Conservation (phyloP, 2,329 filamentous ascomycete species). For the Dactylellina sp. region DNA sequence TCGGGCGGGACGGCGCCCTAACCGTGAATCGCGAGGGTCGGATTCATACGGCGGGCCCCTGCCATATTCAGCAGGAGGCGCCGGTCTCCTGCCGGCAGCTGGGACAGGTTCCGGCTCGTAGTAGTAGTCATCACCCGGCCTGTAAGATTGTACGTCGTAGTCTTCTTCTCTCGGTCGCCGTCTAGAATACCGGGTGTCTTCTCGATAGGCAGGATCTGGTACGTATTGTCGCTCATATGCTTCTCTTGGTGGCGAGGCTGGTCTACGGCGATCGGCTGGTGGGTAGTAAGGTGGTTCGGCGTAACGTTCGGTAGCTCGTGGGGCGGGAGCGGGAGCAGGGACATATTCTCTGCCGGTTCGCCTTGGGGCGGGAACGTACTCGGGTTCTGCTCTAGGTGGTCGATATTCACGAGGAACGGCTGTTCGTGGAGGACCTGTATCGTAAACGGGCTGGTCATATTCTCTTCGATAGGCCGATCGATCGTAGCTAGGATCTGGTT, state of each 20-base stretch:
- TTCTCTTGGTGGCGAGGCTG: slow-evolving; percentile 32
- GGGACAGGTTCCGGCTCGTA: slow-evolving; percentile 32
- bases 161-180: slow-evolving; percentile 36
- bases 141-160: slow-evolving; percentile 18
- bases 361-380: slow-evolving; percentile 20
- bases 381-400: slow-evolving; percentile 23
- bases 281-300: slow-evolving; percentile 37
- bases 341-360: slow-evolving; percentile 20
- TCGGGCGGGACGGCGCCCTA: slow-evolving; percentile 19
- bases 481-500: slow-evolving; percentile 28
- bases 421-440: slow-evolving; percentile 25
- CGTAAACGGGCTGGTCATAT: slow-evolving; percentile 24
- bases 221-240: slow-evolving; percentile 26
- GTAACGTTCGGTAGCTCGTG: slow-evolving; percentile 36
- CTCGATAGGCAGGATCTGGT: slow-evolving; percentile 38
- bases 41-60: neutral
- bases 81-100: slow-evolving; percentile 22
- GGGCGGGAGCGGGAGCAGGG: slow-evolving; percentile 17
- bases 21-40: slow-evolving; percentile 9
- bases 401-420: slow-evolving; percentile 44
- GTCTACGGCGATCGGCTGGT: slow-evolving; percentile 20
- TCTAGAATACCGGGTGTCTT: slow-evolving; percentile 20
- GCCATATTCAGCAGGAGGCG: slow-evolving; percentile 35
- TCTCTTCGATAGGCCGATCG: slow-evolving; percentile 8
- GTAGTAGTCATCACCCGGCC: slow-evolving; percentile 12